phyloP scores from a whole-genome alignment of 2,329 filamentous ascomycete species.

The Fusarium buxicola region DNA sequence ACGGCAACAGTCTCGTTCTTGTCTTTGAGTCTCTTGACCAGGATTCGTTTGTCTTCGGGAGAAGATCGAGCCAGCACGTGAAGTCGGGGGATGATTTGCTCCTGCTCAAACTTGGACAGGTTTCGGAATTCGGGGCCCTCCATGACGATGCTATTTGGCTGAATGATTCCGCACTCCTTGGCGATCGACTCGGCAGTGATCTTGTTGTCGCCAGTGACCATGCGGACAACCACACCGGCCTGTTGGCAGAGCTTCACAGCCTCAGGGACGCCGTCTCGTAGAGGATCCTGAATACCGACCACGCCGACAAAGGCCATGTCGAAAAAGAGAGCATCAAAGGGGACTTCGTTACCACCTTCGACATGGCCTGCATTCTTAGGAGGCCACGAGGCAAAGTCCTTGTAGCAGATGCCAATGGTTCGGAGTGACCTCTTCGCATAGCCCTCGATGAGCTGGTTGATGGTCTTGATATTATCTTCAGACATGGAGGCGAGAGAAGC shows the following conservation, averaged over 20 bases:
- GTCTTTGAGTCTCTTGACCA: conserved; percentile 78
- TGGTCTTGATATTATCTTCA: conserved; percentile 63
- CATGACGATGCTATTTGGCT: conserved; percentile 75
- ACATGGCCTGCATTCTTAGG: conserved; percentile 69
- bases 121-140: conserved; percentile 84
- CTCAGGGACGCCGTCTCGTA: conserved; percentile 78
- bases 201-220: conserved; percentile 88
- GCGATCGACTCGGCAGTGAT: conserved; percentile 84
- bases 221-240: conserved; percentile 82
- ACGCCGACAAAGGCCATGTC: conserved; percentile 76
- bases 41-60: conserved; percentile 80
- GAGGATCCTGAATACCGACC: conserved; percentile 84
- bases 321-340: conserved; percentile 74
- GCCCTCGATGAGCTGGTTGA: conserved; percentile 76
- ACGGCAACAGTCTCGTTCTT: conserved; percentile 83
- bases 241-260: conserved; percentile 79
- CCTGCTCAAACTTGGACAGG: conserved; percentile 72
- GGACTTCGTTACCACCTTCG: conserved; percentile 70
- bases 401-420: conserved; percentile 86
- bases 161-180: conserved; percentile 80
- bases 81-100: conserved; percentile 74
- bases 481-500: conserved; percentile 58
- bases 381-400: conserved; percentile 88
- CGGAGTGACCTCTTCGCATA: conserved; percentile 85
- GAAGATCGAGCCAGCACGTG: conserved; percentile 80